These are phyloP conservation scores for Sideroxylon spinosum DNA, from an alignment of 179 eudicot genomes.

Conservation along the genomic window DNA sequence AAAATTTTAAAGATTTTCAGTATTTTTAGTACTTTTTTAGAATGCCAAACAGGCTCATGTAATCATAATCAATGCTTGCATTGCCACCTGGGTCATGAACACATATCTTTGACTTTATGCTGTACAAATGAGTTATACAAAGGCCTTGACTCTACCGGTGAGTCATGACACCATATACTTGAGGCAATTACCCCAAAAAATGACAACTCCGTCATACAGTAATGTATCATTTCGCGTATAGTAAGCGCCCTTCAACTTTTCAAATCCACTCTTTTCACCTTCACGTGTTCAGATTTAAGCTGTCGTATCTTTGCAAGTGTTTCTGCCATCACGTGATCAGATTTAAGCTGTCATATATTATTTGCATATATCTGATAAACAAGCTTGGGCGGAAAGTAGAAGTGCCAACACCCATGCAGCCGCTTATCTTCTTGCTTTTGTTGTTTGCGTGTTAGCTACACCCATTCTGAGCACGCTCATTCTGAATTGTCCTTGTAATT, in stretches of 20 bases:
- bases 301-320: neutral
- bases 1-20: too few relatives aligned
- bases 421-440: neutral
- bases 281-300: too few relatives aligned
- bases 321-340: too few relatives aligned
- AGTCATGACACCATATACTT: neutral
- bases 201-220: neutral
- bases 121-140: neutral
- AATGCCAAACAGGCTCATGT: too few relatives aligned
- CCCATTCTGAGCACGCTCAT: constrained; percentile 12
- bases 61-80: too few relatives aligned
- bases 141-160: neutral
- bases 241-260: constrained; percentile 6
- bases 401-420: neutral
- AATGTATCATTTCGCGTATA: neutral
- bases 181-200: neutral
- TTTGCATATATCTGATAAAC: neutral
- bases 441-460: neutral
- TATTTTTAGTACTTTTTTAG: too few relatives aligned
- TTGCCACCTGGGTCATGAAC: neutral
- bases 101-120: neutral
- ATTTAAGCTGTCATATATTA: neutral
- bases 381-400: neutral
- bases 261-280: neutral
- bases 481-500: constrained; percentile 41